phyloP scores from a whole-genome alignment of 2,329 filamentous ascomycete species.

The Exophiala lecanii-corni region DNA sequence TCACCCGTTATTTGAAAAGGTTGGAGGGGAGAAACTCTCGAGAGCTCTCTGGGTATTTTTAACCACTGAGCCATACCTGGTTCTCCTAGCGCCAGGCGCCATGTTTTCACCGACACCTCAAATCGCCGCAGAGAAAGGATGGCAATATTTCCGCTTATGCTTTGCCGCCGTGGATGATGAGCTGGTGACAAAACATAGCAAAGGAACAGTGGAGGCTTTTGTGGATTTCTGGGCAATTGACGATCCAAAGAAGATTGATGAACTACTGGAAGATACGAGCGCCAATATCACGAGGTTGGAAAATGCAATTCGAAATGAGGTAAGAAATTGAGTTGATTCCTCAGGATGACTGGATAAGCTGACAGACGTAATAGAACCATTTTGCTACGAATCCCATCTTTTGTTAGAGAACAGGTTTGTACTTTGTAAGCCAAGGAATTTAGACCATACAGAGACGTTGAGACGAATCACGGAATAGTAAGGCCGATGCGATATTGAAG shows the following conservation, averaged over 20 bases:
- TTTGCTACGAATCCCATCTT: conserved; percentile 17
- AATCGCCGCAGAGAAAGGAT: conserved; percentile 56
- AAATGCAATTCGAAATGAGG: conserved; percentile 9
- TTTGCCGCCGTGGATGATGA: conserved; percentile 79
- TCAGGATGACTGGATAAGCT: too few relatives aligned
- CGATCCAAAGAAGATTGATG: conserved; percentile 60
- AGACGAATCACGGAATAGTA: too few relatives aligned
- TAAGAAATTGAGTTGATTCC: too few relatives aligned
- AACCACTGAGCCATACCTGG: conserved; percentile 63
- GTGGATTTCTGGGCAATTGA: conserved; percentile 74
- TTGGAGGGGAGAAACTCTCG: conserved; percentile 54
- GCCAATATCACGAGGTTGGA: background rate
- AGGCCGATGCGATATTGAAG: too few relatives aligned
- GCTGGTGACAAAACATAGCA: conserved; percentile 58
- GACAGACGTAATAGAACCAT: conserved; percentile 2
- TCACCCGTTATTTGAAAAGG: conserved; percentile 59
- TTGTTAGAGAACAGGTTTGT: too few relatives aligned
- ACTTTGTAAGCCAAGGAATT: too few relatives aligned
- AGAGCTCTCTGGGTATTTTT: conserved; percentile 67
- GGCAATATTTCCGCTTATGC: conserved; percentile 71
- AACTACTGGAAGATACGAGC: conserved; percentile 46
- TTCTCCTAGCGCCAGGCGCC: conserved; percentile 64
- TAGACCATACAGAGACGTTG: too few relatives aligned
- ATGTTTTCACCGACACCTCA: conserved; percentile 68
- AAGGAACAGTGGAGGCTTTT: conserved; percentile 64